A percentile compares a stretch with the other conserved stretches of the same genome.
These are phyloP conservation scores for Kwoniella bestiolae DNA, from an alignment of 768 basidiomycete species.

Conservation along the genomic window DNA sequence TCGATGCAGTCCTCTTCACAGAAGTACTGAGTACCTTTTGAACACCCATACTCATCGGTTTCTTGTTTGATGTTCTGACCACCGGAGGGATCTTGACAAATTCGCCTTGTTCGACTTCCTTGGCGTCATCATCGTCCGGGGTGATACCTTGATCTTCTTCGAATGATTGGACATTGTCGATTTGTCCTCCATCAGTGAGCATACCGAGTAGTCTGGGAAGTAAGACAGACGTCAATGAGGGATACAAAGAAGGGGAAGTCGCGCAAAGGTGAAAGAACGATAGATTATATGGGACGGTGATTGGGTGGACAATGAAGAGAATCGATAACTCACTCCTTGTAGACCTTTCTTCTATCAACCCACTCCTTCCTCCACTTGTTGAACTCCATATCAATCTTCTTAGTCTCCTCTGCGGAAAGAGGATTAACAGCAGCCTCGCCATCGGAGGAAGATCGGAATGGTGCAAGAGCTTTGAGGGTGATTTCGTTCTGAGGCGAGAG, in stretches of 20 bases:
- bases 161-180: slow-evolving; percentile 68
- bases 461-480: slow-evolving; percentile 34
- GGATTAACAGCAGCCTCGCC: slow-evolving; percentile 28
- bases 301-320: not conserved
- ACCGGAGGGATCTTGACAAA: slow-evolving; percentile 60
- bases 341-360: slow-evolving; percentile 74
- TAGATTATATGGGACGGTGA: not conserved
- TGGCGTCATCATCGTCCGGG: slow-evolving; percentile 73
- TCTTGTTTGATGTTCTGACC: not conserved
- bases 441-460: slow-evolving; percentile 32
- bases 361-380: slow-evolving; percentile 79
- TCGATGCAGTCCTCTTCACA: slow-evolving; percentile 4
- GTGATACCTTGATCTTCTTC: slow-evolving; percentile 83
- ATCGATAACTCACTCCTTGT: slow-evolving; percentile 67
- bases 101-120: slow-evolving; percentile 66
- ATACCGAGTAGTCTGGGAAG: slow-evolving; percentile 72
- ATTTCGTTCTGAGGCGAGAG: slow-evolving; percentile 35
- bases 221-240: not conserved
- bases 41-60: not conserved
- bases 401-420: slow-evolving; percentile 72
- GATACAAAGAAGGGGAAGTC: not conserved
- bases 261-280: not conserved
- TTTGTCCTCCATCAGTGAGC: slow-evolving; percentile 69
- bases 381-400: slow-evolving; percentile 74
- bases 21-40: slow-evolving; percentile 1